Evolutionary conservation across 2,329 filamentous ascomycete species (phyloP).

Genomic region (Bertia moriformis): DNA sequence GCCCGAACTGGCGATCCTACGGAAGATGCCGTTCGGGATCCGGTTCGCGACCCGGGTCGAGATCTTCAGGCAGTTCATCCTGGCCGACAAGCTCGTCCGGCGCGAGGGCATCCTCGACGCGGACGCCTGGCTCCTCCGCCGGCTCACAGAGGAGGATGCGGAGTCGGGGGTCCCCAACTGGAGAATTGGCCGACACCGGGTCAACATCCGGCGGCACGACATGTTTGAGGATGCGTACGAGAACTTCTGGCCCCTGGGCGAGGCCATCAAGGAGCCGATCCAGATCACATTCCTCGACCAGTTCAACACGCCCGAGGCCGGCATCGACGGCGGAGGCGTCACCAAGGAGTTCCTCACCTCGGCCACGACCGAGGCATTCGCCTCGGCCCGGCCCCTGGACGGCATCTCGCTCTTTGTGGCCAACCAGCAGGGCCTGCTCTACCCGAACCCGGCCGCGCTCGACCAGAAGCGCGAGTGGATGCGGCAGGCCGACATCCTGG

Average conservation of each 20-base stretch:
- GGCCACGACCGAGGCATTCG: conserved; percentile 74
- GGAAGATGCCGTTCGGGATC: conserved; percentile 94
- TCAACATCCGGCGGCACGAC: conserved; percentile 62
- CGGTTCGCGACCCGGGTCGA: conserved; percentile 82
- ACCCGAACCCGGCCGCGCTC: conserved; percentile 68
- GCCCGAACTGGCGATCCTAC: conserved; percentile 75
- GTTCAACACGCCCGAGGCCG: conserved; percentile 74
- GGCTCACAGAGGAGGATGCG: too few relatives aligned
- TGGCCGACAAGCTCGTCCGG: conserved; percentile 62
- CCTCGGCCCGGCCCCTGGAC: conserved; percentile 40
- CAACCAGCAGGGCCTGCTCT: conserved; percentile 75
- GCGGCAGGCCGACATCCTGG: conserved; percentile 9
- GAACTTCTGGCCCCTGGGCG: conserved; percentile 68
- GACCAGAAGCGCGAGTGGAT: conserved; percentile 53
- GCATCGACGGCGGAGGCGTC: conserved; percentile 91
- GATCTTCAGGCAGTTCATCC: conserved; percentile 87
- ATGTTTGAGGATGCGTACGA: conserved; percentile 77
- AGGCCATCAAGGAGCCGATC: conserved; percentile 82
- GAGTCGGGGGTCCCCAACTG: conserved; percentile 26
- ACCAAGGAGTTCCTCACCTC: conserved; percentile 94
- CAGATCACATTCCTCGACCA: conserved; percentile 92
- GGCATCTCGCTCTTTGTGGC: too few relatives aligned
- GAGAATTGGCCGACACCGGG: conserved; percentile 59
- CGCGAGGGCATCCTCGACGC: conserved; percentile 59
- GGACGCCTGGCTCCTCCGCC: conserved; percentile 43